Base-by-base conservation (phyloP, 148 eudicot genomes). In the Rhododendron ferrugineum region DNA sequence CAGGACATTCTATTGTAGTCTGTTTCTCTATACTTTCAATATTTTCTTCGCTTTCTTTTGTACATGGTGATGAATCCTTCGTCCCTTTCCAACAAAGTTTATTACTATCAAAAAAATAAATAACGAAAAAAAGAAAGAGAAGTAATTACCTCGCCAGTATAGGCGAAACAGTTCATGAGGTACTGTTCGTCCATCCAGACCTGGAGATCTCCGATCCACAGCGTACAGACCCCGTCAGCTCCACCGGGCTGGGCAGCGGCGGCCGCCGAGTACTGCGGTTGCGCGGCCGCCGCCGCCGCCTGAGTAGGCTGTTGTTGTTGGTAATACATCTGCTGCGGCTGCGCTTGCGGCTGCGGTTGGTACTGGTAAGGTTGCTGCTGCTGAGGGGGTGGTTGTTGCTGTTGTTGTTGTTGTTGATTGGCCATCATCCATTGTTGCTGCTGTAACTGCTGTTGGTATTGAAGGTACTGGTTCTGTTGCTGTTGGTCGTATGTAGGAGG, bases 171-270 rank as follows among this genome's bases (percentile, higher is more conserved):
- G 34, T 58, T 83, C 1, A 75, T 50, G 18, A 96, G 83, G 80
- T 95, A 96, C 64, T 87, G 83, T 90, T 96, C 99, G 23, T 96
- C 99, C 99, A 96, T 96, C 94, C 96, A 94, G 62, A 90, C 91
- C 91, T 91, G 95, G 32, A 96, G 92, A 93, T 95, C 97, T 6
- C 99, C 99, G 85, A 96, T 96, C 99, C 98, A 96, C 3, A 96
- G 90, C 6, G 97, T 91, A 4, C 95, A 89, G 64, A 92, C 88
- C 83, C 92, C 99, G 6, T 94, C 97, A 5, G 93, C 88, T 23
- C 78, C 88, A 13, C 89, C 82, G 68, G 91, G 87, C 66, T 86
- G 92, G 11, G 86, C 62, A 40, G 44, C 44, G 44, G 44, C 44
- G 7, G 44, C 7, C 52, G 84, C 44, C 23, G 72, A 11, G 74